Evolutionary conservation across 352 stramenopile genomes (phyloP), one percentile per base, ranked within the genome.

Genomic region (Globisporangium uncinulatum): DNA sequence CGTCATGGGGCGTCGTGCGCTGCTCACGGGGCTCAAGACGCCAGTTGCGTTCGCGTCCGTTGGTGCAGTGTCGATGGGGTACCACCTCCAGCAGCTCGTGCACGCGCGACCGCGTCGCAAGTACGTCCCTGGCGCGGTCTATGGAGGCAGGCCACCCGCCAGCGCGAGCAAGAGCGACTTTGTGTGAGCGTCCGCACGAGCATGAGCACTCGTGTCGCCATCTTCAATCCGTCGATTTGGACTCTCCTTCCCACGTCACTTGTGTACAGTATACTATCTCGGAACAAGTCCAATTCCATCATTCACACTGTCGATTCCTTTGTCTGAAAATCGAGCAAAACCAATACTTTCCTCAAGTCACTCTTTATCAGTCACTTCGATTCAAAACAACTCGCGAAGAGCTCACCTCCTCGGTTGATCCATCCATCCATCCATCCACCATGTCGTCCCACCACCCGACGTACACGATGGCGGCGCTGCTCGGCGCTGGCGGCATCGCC

Each of bases 361-460:
- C 17, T 15, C 24, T 29, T 29, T 4, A 29, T 24, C 5, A 14
- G 3, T 20, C n/a, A 11, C 6, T 47, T 13, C 51, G 39, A 11
- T 49, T 37, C 17, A 14, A 17, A 54, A 46, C 42, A 20, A 50
- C 55, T 36, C 31, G 54, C 39, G 21, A 44, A 55, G 36, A 45
- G 32, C 46, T 53, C 58, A 52, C 36, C 6, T 39, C 34, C 34
- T 29, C 24, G 24, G 4, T 29, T 4, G 24, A 4, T 29, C 24
- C 24, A 29, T 29, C 24, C 24, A 4, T 29, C 24, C 24, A 29
- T 29, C 24, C 24, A 29, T 29, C 24, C 7, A 29, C 20, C 45
- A 69, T 51, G 7, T 87, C 87, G 81, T 73, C 78, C 17, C 84
- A 94, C 59, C 85, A 94, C 66, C 72, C 85, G 14, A 92, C 85